Evolutionary conservation across 2,329 filamentous ascomycete species (phyloP), one percentile per base, ranked within the genome.

Genomic region (Penicillium sp.): DNA sequence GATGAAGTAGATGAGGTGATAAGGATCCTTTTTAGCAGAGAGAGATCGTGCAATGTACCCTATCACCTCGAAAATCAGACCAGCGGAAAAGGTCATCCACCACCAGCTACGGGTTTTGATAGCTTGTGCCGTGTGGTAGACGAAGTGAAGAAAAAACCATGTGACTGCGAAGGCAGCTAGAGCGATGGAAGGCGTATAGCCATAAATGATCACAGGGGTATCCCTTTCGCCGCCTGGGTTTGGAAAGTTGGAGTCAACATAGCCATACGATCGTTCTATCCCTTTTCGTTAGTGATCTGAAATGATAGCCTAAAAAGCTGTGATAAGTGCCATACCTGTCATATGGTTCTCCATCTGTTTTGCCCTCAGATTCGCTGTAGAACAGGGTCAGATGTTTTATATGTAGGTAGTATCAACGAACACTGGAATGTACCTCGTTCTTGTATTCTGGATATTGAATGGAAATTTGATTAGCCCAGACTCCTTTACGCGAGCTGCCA

Each of bases 1-100:
- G 13, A 62, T 51, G n/a, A 62, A 62, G 29, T 60, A 62, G 40
- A 58, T 62, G 25, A 62, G 55, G 16, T 55, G 45, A 23, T 62
- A 62, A 0, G 60, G 58, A 34, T 62, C 21, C 33, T 57, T 51
- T 16, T 62, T 56, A 13, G 60, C 58, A 0, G 58, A 60, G 16
- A 62, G 45, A 5, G 53, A 52, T 50, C 60, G 49, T 3, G 60
- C 60, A 29, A 62, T 60, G 40, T 62, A 62, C 15, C 60, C 58
- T 25, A 60, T 49, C 9, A 62, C 58, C 21, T 62, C 60, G 33
- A 62, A 62, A 11, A 60, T 31, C 27, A 62, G 27, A 16, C 60
- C 58, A 2, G 34, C 40, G 6, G 60, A 54, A 38, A 62, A 62
- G 13, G 58, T 60, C 43, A 59, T 53, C 60, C 60, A 60, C 55